A percentile compares a stretch with the other conserved stretches of the same genome.
Conservation (phyloP, 2,329 filamentous ascomycete genomes). For the Clonostachys solani region DNA sequence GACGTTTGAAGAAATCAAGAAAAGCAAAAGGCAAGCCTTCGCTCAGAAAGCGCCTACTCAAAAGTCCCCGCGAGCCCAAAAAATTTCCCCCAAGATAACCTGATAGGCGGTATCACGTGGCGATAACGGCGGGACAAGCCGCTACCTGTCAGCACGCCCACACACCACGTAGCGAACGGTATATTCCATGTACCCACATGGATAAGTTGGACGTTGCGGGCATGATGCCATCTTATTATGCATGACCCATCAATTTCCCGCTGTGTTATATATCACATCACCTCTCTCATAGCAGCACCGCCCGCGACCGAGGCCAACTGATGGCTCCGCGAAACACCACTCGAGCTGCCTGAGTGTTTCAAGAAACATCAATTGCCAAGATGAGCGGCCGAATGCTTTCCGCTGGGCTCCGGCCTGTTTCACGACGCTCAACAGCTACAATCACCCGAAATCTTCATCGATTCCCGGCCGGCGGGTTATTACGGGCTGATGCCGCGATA, state of each 20-base stretch:
- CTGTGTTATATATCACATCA: too few species aligned
- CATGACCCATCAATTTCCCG: too few species aligned
- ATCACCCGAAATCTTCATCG: conserved; percentile 62
- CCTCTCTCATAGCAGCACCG: too few species aligned
- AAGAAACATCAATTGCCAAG: conserved; percentile 3
- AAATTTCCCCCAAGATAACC: conserved; percentile 19
- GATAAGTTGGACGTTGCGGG: too few species aligned
- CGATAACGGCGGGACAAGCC: conserved; percentile 15
- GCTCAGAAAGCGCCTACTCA: conserved; percentile 1
- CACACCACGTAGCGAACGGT: too few species aligned
- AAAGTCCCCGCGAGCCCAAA: conserved; percentile 17
- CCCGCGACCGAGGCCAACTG: conserved; percentile 2
- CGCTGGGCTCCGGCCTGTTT: conserved; percentile 64
- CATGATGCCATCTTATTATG: too few species aligned
- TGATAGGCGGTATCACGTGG: conserved; percentile 21
- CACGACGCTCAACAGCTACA: conserved; percentile 52
- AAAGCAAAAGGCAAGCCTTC: too few species aligned
- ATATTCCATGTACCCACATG: too few species aligned
- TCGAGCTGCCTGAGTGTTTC: neutral
- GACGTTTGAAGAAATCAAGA: conserved; percentile 1
- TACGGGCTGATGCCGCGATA: conserved; percentile 60
- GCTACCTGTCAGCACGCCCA: too few species aligned
- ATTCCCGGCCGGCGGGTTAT: conserved; percentile 63
- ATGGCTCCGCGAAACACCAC: conserved; percentile 1
- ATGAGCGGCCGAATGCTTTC: conserved; percentile 49